phyloP scores from a whole-genome alignment of 805 yeast genomes.

The Cyberlindnera euphorbiae region DNA sequence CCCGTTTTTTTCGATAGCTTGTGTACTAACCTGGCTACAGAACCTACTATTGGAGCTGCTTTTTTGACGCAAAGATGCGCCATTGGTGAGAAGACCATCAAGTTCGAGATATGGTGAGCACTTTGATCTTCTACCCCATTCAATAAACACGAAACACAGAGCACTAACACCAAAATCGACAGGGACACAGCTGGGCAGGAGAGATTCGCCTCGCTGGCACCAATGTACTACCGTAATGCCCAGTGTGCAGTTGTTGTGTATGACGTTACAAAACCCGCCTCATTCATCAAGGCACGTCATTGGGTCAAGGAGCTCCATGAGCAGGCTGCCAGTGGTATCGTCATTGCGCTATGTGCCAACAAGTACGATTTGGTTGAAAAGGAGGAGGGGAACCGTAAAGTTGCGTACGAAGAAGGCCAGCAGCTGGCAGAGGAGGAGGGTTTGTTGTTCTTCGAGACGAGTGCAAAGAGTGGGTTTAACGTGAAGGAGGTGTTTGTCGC shows the following conservation, averaged over 20 bases:
- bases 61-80: slow-evolving; percentile 91
- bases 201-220: slow-evolving; percentile 91
- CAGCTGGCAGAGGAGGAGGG: slow-evolving; percentile 88
- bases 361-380: slow-evolving; percentile 73
- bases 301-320: slow-evolving; percentile 97
- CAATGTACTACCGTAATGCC: slow-evolving; percentile 96
- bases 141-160: neutral
- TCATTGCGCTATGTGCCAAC: slow-evolving; percentile 92
- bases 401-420: slow-evolving; percentile 81
- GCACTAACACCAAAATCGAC: slow-evolving; percentile 1
- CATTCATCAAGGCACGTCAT: slow-evolving; percentile 93
- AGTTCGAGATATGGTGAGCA: slow-evolving; percentile 82
- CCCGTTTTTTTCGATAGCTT: no score
- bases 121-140: neutral
- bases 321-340: slow-evolving; percentile 88
- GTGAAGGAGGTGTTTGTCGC: slow-evolving; percentile 90
- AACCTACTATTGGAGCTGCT: slow-evolving; percentile 98
- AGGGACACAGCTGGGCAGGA: slow-evolving; percentile 97
- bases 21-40: no score
- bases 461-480: slow-evolving; percentile 86
- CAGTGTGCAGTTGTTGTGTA: slow-evolving; percentile 96
- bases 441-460: slow-evolving; percentile 84
- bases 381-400: slow-evolving; percentile 61
- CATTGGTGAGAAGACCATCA: slow-evolving; percentile 79
- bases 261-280: slow-evolving; percentile 91